phyloP scores from a whole-genome alignment of 306 rosid species.

The Coriaria nepalensis region DNA sequence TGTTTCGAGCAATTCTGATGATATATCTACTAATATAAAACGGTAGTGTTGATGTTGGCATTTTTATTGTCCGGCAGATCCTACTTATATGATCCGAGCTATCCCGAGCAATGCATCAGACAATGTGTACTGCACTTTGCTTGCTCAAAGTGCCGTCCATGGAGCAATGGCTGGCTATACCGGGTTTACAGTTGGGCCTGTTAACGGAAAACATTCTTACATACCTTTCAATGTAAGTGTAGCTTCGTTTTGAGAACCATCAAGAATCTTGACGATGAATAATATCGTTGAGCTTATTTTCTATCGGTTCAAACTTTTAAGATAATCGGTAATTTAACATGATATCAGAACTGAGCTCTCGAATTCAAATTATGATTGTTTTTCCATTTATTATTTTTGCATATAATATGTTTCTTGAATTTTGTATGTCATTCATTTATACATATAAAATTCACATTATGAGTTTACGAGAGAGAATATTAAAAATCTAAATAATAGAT shows the following conservation, averaged over 20 bases:
- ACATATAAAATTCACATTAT: no score
- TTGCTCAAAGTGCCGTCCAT: constrained; percentile 90
- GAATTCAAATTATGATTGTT: no score
- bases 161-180: constrained; percentile 99
- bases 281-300: no score
- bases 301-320: no score
- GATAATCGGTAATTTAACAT: no score
- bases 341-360: no score
- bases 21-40: neutral
- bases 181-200: constrained; percentile 67
- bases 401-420: no score
- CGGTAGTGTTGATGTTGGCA: neutral
- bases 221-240: constrained; percentile 76
- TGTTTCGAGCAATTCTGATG: neutral
- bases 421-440: no score
- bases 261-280: no score
- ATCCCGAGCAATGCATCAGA: constrained; percentile 86
- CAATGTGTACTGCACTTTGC: constrained; percentile 83
- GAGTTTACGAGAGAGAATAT: no score
- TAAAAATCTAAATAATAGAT: no score
- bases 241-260: constrained; percentile 2
- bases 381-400: no score
- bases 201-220: constrained; percentile 80
- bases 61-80: constrained; percentile 40
- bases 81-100: constrained; percentile 92